phyloP scores from a whole-genome alignment of 2,329 filamentous ascomycete genomes.

The Hortaea sp. region DNA sequence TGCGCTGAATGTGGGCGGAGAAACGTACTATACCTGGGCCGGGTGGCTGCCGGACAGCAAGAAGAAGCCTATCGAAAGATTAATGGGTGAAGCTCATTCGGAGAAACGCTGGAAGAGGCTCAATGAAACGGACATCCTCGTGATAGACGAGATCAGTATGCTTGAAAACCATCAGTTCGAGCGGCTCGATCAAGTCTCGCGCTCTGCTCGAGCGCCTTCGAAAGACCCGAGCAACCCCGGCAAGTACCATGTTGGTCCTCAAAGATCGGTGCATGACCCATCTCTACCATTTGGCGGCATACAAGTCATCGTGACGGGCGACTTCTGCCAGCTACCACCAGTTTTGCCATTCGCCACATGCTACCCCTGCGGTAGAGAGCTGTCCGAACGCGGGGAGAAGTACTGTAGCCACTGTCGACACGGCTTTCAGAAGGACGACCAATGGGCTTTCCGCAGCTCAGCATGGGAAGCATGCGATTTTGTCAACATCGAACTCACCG shows the following conservation, averaged over 20 bases:
- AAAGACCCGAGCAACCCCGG: background rate
- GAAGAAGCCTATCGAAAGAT: slow-evolving; percentile 29
- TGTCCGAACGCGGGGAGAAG: background rate
- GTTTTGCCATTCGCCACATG: slow-evolving; percentile 43
- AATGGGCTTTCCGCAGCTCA: slow-evolving; percentile 50
- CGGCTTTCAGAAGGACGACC: slow-evolving; percentile 30
- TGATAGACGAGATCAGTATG: slow-evolving; percentile 59
- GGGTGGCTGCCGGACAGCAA: slow-evolving; percentile 44
- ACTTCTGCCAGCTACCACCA: slow-evolving; percentile 2
- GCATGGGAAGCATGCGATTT: slow-evolving; percentile 48
- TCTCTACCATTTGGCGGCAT: background rate
- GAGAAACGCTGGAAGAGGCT: slow-evolving; percentile 11
- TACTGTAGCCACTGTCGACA: slow-evolving; percentile 1
- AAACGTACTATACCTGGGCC: slow-evolving; percentile 48
- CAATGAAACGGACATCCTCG: slow-evolving; percentile 39
- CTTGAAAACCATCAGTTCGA: slow-evolving; percentile 46
- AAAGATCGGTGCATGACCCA: background rate
- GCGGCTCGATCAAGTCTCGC: slow-evolving; percentile 31
- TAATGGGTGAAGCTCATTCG: background rate
- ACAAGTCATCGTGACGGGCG: slow-evolving; percentile 1
- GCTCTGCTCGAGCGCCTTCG: background rate
- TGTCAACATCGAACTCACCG: slow-evolving; percentile 39
- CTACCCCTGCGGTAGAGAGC: slow-evolving; percentile 11
- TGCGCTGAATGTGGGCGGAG: slow-evolving; percentile 47
- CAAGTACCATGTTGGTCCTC: background rate